These are phyloP conservation scores for Passalora sequoiae DNA, from an alignment of 2,329 filamentous ascomycete genomes.

Conservation along the genomic window DNA sequence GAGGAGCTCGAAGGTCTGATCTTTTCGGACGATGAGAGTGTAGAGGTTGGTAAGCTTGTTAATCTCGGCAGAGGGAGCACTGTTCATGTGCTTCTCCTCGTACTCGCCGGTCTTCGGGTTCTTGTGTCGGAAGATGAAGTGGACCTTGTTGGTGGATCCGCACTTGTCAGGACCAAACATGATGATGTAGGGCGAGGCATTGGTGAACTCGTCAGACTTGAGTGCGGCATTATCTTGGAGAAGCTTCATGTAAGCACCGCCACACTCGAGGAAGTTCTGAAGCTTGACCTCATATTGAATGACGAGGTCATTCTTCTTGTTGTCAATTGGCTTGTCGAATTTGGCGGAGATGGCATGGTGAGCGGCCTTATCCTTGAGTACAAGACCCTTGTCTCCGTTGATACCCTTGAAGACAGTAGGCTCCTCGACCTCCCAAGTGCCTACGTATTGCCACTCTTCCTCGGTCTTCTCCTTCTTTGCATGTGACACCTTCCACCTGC, in stretches of 20 bases:
- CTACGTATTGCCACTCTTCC: conserved; percentile 90
- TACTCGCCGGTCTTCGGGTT: conserved; percentile 99
- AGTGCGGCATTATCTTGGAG: conserved; percentile 96
- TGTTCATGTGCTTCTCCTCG: conserved; percentile 96
- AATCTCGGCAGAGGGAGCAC: conserved; percentile 78
- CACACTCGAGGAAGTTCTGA: conserved; percentile 92
- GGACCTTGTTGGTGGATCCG: conserved; percentile 93
- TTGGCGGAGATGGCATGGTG: conserved; percentile 99
- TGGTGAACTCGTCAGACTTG: conserved; percentile 95
- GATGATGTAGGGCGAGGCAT: conserved; percentile 95
- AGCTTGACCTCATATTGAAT: conserved; percentile 99
- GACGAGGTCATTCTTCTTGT: conserved; percentile 94
- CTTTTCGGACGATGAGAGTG: conserved; percentile 91
- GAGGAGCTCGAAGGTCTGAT: conserved; percentile 91
- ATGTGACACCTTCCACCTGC: conserved; percentile 87
- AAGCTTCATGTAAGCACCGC: conserved; percentile 98
- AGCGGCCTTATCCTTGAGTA: conserved; percentile 95
- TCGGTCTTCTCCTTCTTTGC: conserved; percentile 94
- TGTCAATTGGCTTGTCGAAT: conserved; percentile 92
- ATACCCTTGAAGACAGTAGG: conserved; percentile 85
- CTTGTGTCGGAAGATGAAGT: conserved; percentile 99
- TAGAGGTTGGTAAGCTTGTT: conserved; percentile 91
- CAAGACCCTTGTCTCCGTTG: conserved; percentile 90
- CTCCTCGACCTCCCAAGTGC: conserved; percentile 96
- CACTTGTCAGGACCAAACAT: conserved; percentile 99